Evolutionary conservation across 345 rosid species (phyloP).

Genomic region (Microthlaspi erraticum): DNA sequence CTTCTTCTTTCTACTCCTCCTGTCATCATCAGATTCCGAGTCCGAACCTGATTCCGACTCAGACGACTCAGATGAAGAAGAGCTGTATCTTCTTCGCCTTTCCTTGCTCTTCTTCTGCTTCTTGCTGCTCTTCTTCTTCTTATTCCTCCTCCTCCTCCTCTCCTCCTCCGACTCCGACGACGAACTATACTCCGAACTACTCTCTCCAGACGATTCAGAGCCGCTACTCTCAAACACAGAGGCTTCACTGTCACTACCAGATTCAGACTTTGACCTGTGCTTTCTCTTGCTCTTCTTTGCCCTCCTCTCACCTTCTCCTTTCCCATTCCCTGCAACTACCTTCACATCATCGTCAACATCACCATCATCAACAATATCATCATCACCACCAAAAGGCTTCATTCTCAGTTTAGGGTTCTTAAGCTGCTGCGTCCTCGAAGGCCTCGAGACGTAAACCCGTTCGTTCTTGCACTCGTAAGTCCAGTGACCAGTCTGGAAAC

Average conservation of each 20-base stretch:
- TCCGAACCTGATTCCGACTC: slow-evolving; percentile 72
- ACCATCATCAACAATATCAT: slow-evolving; percentile 48
- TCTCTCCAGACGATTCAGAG: slow-evolving; percentile 65
- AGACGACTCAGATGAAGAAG: slow-evolving; percentile 81
- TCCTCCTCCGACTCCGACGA: slow-evolving; percentile 86
- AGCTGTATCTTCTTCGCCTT: slow-evolving; percentile 64
- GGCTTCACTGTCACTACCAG: slow-evolving; percentile 83
- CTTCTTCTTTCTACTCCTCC: slow-evolving; percentile 63
- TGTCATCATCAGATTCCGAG: slow-evolving; percentile 77
- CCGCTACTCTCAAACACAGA: slow-evolving; percentile 81
- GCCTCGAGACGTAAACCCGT: slow-evolving; percentile 85
- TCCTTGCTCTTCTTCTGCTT: slow-evolving; percentile 53
- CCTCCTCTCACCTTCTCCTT: slow-evolving; percentile 50
- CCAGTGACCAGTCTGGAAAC: slow-evolving; percentile 95
- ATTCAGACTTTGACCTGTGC: slow-evolving; percentile 64
- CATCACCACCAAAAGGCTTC: slow-evolving; percentile 49
- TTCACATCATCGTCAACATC: slow-evolving; percentile 48
- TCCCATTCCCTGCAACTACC: slow-evolving; percentile 32
- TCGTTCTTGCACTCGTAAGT: slow-evolving; percentile 96
- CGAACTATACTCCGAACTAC: slow-evolving; percentile 65
- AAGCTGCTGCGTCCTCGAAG: slow-evolving; percentile 93
- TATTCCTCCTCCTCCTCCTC: slow-evolving; percentile 67
- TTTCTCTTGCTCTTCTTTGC: slow-evolving; percentile 90
- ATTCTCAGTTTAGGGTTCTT: slow-evolving; percentile 83
- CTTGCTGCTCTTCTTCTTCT: slow-evolving; percentile 72